Base-by-base conservation (phyloP, 352 stramenopile genomes). In the Phytophthora brassicae region DNA sequence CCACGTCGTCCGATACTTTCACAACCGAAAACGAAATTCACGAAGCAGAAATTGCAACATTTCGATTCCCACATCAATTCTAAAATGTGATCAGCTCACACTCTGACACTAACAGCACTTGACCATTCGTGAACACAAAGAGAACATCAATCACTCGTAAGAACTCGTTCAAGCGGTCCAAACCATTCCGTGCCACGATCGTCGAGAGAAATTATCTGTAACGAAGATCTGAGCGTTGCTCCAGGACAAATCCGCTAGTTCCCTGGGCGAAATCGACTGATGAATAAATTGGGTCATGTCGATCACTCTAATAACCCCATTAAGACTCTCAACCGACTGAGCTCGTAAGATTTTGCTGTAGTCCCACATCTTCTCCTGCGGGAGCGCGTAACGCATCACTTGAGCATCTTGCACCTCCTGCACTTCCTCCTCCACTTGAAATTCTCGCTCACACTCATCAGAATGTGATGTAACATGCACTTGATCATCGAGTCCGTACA, bases 401-500 rank as follows among this genome's bases (percentile, higher is more conserved):
- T 48, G 9, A 17, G 31, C 23, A 19, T 28, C 23, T 48, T 20
- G 23, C 42, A 19, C 19, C 12, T 31, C 14, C 38, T 44, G 38
- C 38, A 44, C 41, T 68, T 81, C 70, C 19, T 83, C 60, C 42
- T 86, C 45, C 4, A 79, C 50, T 33, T 83, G 74, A n/a, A 86
- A 35, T 56, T 88, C 74, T 2, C 69, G 74, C 48, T 88, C 76
- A 12, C 74, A 84, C 29, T 86, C 69, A 29, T 82, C 65, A 9
- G 52, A 63, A 35, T 78, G 75, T 0, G 61, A 50, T 16, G 60
- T 74, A 11, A 80, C 62, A 2, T 71, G 47, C 0, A 81, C 56
- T n/a, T 68, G 62, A 24, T 77, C 61, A 22, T 84, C 66, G 2
- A 70, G 38, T 2, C 74, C 77, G 43, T 66, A 86, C 8, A 12